A percentile compares a stretch with the other conserved stretches of the same genome.
phyloP scores from a whole-genome alignment of 257 asterid genomes.

The Fraxinus excelsior region DNA sequence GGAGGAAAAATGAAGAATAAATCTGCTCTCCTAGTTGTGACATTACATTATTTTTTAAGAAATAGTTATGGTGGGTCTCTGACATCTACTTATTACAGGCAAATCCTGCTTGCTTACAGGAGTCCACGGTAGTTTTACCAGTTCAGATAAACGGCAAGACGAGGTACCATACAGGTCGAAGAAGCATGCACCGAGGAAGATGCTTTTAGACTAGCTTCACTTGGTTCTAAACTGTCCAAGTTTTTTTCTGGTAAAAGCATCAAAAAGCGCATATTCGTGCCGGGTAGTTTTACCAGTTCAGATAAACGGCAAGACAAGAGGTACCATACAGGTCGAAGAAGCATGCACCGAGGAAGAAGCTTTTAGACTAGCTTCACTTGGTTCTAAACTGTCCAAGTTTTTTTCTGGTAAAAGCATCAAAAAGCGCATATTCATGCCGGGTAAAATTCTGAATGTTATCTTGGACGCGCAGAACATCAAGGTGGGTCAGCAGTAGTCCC shows the following conservation, averaged over 20 bases:
- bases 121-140: constrained; percentile 63
- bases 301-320: constrained; percentile 97
- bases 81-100: constrained; percentile 50
- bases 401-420: constrained; percentile 66
- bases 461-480: too few relatives aligned
- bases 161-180: constrained; percentile 85
- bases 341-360: constrained; percentile 85
- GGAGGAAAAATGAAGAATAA: neutral
- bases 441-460: constrained; percentile 78
- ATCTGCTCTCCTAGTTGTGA: neutral
- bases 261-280: constrained; percentile 77
- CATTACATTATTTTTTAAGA: neutral
- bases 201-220: constrained; percentile 67
- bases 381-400: constrained; percentile 66
- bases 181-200: constrained; percentile 80
- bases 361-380: constrained; percentile 60
- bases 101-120: constrained; percentile 71
- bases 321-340: constrained; percentile 80
- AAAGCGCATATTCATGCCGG: constrained; percentile 79
- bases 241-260: constrained; percentile 64
- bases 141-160: constrained; percentile 96
- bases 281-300: constrained; percentile 74
- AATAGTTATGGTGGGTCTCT: neutral
- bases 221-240: constrained; percentile 68
- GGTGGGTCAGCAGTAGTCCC: too few relatives aligned